Evolutionary conservation across 257 asterid species (phyloP).

Genomic region (Pogostemon cablin): DNA sequence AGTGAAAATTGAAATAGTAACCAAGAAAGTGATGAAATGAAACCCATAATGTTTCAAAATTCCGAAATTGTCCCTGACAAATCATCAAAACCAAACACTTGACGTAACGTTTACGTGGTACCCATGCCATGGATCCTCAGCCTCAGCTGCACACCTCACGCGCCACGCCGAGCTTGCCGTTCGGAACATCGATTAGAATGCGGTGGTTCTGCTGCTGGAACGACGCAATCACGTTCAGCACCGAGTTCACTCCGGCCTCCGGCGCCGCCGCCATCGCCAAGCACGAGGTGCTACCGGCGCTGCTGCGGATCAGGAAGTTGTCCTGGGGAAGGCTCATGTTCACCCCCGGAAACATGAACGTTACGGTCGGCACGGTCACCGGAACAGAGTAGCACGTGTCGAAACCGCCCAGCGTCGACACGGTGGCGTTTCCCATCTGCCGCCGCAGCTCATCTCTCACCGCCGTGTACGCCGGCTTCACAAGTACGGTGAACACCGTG

Average conservation of each 20-base stretch:
- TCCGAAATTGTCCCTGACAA: background rate
- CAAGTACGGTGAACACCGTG: slow-evolving; percentile 57
- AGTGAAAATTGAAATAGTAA: no score
- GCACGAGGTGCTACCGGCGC: slow-evolving; percentile 67
- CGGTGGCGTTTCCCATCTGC: slow-evolving; percentile 56
- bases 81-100: slow-evolving; percentile 6
- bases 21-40: no score
- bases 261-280: slow-evolving; percentile 90
- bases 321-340: slow-evolving; percentile 61
- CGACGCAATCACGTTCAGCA: slow-evolving; percentile 77
- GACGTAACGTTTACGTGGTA: background rate
- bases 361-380: slow-evolving; percentile 46
- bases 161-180: slow-evolving; percentile 69
- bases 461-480: slow-evolving; percentile 56
- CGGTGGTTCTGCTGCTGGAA: slow-evolving; percentile 91
- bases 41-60: background rate
- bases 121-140: no score
- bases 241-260: slow-evolving; percentile 64
- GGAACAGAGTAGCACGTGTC: slow-evolving; percentile 71
- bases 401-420: slow-evolving; percentile 62
- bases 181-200: slow-evolving; percentile 68
- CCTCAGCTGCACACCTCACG: slow-evolving; percentile 60
- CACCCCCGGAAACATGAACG: slow-evolving; percentile 57
- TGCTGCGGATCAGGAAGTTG: slow-evolving; percentile 63
- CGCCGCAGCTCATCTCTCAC: slow-evolving; percentile 65